Percentiles rank a stretch among this genome's conserved stretches.
Conservation (phyloP, 257 asterid genomes). For the Solanum appendiculatum region DNA sequence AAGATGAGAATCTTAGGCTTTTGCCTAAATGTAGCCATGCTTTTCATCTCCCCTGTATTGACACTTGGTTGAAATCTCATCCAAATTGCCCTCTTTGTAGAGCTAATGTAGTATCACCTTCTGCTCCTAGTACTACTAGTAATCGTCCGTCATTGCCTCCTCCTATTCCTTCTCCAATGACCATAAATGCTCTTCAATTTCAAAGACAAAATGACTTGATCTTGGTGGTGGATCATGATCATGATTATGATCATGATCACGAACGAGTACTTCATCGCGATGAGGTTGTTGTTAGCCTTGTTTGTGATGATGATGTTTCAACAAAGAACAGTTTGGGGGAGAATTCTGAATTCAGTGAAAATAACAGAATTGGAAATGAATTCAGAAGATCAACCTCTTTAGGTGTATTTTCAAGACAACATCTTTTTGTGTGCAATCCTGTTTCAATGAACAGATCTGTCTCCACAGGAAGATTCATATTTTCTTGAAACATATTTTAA, state of each 20-base stretch:
- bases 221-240: constrained; percentile 35
- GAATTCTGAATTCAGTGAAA: not conserved
- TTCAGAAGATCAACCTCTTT: constrained; percentile 32
- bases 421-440: constrained; percentile 10
- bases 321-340: not conserved
- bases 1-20: constrained; percentile 54
- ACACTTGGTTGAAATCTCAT: constrained; percentile 72
- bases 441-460: constrained; percentile 35
- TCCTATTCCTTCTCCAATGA: not conserved
- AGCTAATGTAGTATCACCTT: constrained; percentile 2
- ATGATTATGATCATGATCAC: constrained; percentile 25
- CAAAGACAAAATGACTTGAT: constrained; percentile 29
- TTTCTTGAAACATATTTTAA: constrained; percentile 9
- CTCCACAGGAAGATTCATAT: constrained; percentile 36
- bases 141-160: not conserved
- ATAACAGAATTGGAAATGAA: not conserved
- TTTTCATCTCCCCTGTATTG: constrained; percentile 75
- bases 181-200: constrained; percentile 12
- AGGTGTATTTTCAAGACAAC: constrained; percentile 22
- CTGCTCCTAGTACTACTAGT: constrained; percentile 17
- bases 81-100: constrained; percentile 81
- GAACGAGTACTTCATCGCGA: not conserved
- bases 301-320: not conserved
- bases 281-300: constrained; percentile 14
- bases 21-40: constrained; percentile 87